These are phyloP conservation scores for Acrocalymma vagum DNA, from an alignment of 2,329 filamentous ascomycete species.

Conservation along the genomic window DNA sequence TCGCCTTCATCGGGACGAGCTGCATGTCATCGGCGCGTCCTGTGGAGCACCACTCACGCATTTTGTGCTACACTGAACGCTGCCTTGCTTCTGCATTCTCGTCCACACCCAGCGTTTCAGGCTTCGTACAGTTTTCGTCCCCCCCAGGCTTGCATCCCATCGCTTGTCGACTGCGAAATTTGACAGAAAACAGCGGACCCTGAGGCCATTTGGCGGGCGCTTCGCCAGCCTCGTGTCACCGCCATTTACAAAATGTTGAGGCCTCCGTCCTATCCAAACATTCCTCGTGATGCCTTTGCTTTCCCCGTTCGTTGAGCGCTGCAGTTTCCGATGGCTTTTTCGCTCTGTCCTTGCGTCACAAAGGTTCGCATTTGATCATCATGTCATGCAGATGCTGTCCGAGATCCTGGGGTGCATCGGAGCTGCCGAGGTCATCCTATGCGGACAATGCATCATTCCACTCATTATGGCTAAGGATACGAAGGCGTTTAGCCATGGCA, in stretches of 20 bases:
- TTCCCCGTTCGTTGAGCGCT: conserved; percentile 9
- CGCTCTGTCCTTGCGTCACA: too few relatives aligned
- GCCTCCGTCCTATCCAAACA: too few relatives aligned
- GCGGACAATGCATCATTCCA: conserved; percentile 6
- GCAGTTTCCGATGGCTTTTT: conserved; percentile 16
- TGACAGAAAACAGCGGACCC: conserved; percentile 26
- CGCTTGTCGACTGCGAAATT: conserved; percentile 16
- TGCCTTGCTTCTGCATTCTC: conserved; percentile 38
- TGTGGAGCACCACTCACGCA: conserved; percentile 35
- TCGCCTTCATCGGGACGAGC: conserved; percentile 20
- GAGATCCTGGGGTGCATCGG: conserved; percentile 18
- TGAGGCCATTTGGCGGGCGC: conserved; percentile 8
- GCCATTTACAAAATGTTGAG: conserved; percentile 2
- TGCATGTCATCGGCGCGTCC: conserved; percentile 37
- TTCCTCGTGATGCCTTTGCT: conserved; percentile 25
- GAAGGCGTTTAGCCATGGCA: conserved; percentile 16
- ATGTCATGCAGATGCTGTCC: conserved; percentile 24
- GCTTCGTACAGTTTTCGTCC: conserved; percentile 20
- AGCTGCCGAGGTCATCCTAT: conserved; percentile 7
- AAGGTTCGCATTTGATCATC: too few relatives aligned
- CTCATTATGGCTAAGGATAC: conserved; percentile 22
- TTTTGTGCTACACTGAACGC: conserved; percentile 26
- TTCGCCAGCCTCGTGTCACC: conserved; percentile 5
- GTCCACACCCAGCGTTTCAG: conserved; percentile 27
- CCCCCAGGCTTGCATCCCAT: conserved; percentile 27